Evolutionary conservation across 331 rosid species (phyloP), one percentile per base, ranked within the genome.

Genomic region (Ulmus americana): DNA sequence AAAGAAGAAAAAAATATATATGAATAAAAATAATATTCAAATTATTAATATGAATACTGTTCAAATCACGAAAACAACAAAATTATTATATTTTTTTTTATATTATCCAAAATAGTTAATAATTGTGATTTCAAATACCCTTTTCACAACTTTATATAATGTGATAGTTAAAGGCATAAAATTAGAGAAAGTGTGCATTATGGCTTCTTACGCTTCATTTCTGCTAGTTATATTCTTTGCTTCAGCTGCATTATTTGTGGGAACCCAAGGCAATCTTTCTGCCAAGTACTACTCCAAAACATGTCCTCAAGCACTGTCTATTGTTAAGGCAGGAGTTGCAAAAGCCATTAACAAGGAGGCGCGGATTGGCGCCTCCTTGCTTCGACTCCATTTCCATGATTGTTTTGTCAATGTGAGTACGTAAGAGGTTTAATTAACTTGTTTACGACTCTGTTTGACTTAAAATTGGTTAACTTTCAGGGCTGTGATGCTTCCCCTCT

Each of bases 401-500:
- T 74, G 83, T 46, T 77, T 77, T 10, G 82, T 77, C 8, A 73
- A 77, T 62, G 78, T 77, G 56, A 78, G 80, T 39, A 8, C 35
- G 3, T 28, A 28, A 28, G 4, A 92, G 96, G 12, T 85, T 74
- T 63, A 77, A 83, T 5, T 86, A 81, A 15, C 72, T 85, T 41
- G 87, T 50, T 28, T 28, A 3, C 4, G 35, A 28, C 0, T 28
- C 4, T 28, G 35, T 28, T 28, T 0, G 35, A 0, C 35, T 28
- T 28, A 28, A 28, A 28, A 28, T 58, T 76, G 38, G 6, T 14
- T 15, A 3, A 7, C 22, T 59, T 59, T 39, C 39, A 87, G 95
- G 96, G 96, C 39, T 88, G 96, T 52, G 96, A 88, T 65, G 90
- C 79, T 50, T 88, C 94, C 12, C 75, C 85, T 48, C 77, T 88